Evolutionary conservation across 148 eudicot genomes (phyloP).

Genomic region (Amaranthus hypochondriacus): DNA sequence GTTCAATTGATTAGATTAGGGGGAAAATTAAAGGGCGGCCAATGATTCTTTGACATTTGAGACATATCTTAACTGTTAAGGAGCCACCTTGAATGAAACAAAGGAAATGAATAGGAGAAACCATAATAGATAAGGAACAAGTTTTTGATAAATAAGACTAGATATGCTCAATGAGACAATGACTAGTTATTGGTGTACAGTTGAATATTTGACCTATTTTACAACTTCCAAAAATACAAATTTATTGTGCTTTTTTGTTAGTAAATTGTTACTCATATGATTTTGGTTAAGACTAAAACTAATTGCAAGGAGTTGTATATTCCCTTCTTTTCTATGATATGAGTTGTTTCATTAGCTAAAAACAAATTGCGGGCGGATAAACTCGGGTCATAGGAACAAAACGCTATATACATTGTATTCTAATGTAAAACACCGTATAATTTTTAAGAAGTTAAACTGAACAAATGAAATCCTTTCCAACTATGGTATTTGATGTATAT

Average conservation of each 20-base stretch:
- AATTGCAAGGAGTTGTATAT: background rate
- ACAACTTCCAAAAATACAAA: background rate
- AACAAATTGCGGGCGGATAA: too few relatives aligned
- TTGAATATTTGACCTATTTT: conserved; percentile 3
- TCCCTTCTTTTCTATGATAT: background rate
- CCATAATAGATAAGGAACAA: background rate
- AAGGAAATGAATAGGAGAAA: background rate
- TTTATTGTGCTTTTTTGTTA: background rate
- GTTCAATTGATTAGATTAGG: background rate
- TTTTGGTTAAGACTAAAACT: background rate
- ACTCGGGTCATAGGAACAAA: too few relatives aligned
- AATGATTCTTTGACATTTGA: background rate
- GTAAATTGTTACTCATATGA: background rate
- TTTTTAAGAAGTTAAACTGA: background rate
- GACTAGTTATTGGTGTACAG: conserved; percentile 2
- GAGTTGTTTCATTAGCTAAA: too few relatives aligned
- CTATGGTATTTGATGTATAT: background rate
- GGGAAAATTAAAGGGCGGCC: background rate
- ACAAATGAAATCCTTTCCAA: conserved; percentile 3
- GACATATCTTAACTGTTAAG: background rate
- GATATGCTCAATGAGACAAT: background rate
- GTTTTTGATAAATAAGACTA: background rate
- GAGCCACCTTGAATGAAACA: background rate
- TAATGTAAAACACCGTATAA: too few relatives aligned
- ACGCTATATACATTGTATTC: too few relatives aligned